A percentile compares a stretch with the other conserved stretches of the same genome.
Evolutionary conservation across 768 basidiomycete species (phyloP).

Genomic region (Russula emetica): DNA sequence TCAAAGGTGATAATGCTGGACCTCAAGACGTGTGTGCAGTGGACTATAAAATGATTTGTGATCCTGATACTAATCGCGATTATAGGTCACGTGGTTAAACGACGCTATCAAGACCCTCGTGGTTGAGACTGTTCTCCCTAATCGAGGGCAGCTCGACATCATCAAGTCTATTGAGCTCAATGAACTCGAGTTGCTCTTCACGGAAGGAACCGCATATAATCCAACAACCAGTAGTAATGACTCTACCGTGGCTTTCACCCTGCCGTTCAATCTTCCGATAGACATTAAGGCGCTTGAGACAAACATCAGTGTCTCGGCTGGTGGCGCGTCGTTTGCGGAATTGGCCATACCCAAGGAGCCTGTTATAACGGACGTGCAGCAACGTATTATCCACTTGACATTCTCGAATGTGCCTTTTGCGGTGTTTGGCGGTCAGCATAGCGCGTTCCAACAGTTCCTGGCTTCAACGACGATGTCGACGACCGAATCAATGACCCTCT

Average conservation of each 20-base stretch:
- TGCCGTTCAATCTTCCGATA: conserved; percentile 67
- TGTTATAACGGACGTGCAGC: conserved; percentile 55
- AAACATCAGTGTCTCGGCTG: conserved; percentile 50
- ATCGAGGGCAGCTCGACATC: conserved; percentile 54
- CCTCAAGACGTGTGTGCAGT: conserved; percentile 47
- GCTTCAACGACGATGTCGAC: conserved; percentile 53
- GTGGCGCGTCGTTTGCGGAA: conserved; percentile 54
- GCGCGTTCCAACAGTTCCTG: conserved; percentile 57
- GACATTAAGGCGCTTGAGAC: conserved; percentile 61
- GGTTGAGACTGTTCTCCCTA: conserved; percentile 57
- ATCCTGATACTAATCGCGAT: conserved; percentile 11
- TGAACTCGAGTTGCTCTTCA: conserved; percentile 56
- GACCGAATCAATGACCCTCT: conserved; percentile 46
- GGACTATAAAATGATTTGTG: not conserved
- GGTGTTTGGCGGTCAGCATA: conserved; percentile 46
- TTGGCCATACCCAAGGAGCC: conserved; percentile 55
- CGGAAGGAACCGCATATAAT: conserved; percentile 49
- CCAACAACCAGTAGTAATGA: conserved; percentile 56
- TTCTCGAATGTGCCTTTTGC: conserved; percentile 60
- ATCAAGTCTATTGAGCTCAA: conserved; percentile 63
- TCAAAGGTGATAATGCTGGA: conserved; percentile 57
- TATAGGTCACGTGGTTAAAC: conserved; percentile 67
- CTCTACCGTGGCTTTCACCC: conserved; percentile 57
- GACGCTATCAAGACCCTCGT: conserved; percentile 61
- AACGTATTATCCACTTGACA: conserved; percentile 55